phyloP scores from a whole-genome alignment of 2,329 filamentous ascomycete genomes.

The Biscogniauxia mediterranea region DNA sequence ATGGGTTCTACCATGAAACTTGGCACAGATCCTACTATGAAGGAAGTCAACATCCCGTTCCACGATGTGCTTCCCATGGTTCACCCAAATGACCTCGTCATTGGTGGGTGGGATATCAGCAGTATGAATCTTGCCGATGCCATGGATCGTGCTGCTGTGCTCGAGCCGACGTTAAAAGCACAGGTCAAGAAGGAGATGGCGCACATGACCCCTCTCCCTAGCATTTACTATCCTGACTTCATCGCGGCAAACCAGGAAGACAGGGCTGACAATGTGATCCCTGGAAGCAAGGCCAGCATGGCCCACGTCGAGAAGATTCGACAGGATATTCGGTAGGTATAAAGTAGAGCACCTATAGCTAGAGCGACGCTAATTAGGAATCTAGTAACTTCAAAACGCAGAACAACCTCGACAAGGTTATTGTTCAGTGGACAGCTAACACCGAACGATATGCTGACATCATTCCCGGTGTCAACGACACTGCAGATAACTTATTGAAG shows the following conservation, averaged over 20 bases:
- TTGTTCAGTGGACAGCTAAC: conserved; percentile 98
- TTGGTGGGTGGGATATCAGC: conserved; percentile 98
- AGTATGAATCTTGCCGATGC: conserved; percentile 81
- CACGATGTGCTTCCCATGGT: conserved; percentile 93
- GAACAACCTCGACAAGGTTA: conserved; percentile 88
- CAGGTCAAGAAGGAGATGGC: conserved; percentile 92
- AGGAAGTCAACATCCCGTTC: conserved; percentile 96
- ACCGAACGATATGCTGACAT: conserved; percentile 95
- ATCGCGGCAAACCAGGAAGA: conserved; percentile 98
- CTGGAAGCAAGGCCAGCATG: conserved; percentile 78
- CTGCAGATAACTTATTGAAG: conserved; percentile 86
- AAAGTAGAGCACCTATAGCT: background rate
- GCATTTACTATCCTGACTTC: conserved; percentile 99
- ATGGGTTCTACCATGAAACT: conserved; percentile 98
- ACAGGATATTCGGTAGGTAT: conserved; percentile 75
- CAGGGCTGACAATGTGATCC: conserved; percentile 85
- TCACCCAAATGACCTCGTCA: conserved; percentile 90
- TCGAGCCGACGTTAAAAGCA: conserved; percentile 91
- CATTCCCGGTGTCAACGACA: conserved; percentile 88
- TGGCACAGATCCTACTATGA: conserved; percentile 75
- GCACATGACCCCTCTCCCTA: conserved; percentile 82
- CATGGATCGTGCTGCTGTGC: conserved; percentile 93
- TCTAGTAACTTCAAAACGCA: conserved; percentile 79
- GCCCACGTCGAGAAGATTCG: conserved; percentile 92
- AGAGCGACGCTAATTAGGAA: conserved; percentile 10